These are phyloP conservation scores for Mucor plumbeus DNA, from an alignment of 371 early-diverging fungal species.

Conservation along the genomic window DNA sequence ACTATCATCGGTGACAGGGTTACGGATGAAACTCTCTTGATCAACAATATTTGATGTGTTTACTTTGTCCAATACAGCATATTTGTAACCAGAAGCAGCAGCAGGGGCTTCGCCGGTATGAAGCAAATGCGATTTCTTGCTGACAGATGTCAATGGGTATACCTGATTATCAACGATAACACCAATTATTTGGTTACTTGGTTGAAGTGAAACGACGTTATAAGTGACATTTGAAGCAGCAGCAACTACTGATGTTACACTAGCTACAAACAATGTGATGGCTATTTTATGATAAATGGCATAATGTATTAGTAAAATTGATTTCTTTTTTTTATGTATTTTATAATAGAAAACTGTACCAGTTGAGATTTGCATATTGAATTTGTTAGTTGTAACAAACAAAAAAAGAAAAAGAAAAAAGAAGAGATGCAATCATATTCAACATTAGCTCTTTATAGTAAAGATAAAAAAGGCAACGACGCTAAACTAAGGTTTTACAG, in stretches of 20 bases:
- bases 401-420: no score
- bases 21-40: conserved; percentile 23
- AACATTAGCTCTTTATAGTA: no score
- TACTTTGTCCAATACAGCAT: conserved; percentile 12
- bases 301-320: no score
- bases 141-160: conserved; percentile 13
- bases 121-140: conserved; percentile 10
- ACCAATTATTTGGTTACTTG: conserved; percentile 12
- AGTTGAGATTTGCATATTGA: no score
- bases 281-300: not conserved
- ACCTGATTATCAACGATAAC: conserved; percentile 20
- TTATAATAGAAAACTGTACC: no score
- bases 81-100: conserved; percentile 15
- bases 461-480: no score
- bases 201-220: conserved; percentile 15
- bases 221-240: conserved; percentile 16
- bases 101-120: conserved; percentile 21
- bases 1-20: not conserved
- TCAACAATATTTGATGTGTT: conserved; percentile 4
- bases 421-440: no score
- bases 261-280: not conserved
- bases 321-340: no score
- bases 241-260: not conserved
- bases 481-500: no score
- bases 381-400: no score